phyloP scores from a whole-genome alignment of 805 yeast species.

The Nakazawaea holstii region DNA sequence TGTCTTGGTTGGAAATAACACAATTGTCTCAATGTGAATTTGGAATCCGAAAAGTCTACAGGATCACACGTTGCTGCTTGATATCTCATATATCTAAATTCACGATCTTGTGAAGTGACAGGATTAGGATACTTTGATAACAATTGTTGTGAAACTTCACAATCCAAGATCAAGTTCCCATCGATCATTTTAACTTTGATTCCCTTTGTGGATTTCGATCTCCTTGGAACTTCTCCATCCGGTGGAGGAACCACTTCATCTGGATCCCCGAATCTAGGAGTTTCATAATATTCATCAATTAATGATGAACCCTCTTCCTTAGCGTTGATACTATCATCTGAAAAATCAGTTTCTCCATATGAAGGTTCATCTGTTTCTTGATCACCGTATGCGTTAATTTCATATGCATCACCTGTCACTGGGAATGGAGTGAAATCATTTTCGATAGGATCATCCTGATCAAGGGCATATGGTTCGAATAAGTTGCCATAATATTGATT shows the following conservation, averaged over 20 bases:
- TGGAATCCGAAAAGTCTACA: conserved; percentile 48
- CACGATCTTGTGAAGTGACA: conserved; percentile 41
- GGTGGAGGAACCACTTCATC: conserved; percentile 1
- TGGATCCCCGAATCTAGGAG: conserved; percentile 7
- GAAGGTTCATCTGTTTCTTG: conserved; percentile 3
- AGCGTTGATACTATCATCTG: background rate
- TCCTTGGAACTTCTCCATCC: conserved; percentile 5
- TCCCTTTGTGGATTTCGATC: conserved; percentile 9
- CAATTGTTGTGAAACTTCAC: conserved; percentile 76
- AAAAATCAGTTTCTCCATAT: background rate
- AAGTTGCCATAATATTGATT: background rate
- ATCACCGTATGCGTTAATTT: conserved; percentile 8
- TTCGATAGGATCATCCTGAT: conserved; percentile 18
- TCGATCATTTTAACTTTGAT: conserved; percentile 44
- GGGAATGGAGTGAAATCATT: conserved; percentile 30
- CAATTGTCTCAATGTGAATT: conserved; percentile 79
- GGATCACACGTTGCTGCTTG: conserved; percentile 96
- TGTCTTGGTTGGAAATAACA: conserved; percentile 72
- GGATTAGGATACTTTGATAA: conserved; percentile 44
- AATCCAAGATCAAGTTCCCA: conserved; percentile 83
- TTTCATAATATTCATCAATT: conserved; percentile 4
- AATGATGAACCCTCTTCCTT: conserved; percentile 1
- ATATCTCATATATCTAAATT: conserved; percentile 82
- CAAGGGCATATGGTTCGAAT: conserved; percentile 18
- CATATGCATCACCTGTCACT: conserved; percentile 23